These are phyloP conservation scores for Phellinidium pouzarii DNA, from an alignment of 1,284 basidiomycete genomes.

Conservation along the genomic window DNA sequence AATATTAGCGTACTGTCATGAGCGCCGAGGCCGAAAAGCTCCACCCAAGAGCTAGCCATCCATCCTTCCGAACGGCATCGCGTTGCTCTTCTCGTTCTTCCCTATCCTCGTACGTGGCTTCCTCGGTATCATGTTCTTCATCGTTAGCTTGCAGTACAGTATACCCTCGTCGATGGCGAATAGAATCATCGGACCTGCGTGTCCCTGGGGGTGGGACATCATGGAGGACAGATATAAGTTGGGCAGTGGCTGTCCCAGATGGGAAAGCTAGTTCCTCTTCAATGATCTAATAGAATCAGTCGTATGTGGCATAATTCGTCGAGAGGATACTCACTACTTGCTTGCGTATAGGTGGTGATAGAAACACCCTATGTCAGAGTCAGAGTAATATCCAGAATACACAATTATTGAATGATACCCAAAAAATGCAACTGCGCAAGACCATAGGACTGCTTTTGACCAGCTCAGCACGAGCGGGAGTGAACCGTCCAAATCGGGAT, in stretches of 20 bases:
- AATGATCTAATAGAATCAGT: constrained; percentile 55
- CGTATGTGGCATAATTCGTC: not conserved
- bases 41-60: constrained; percentile 67
- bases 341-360: constrained; percentile 88
- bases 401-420: constrained; percentile 45
- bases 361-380: constrained; percentile 63
- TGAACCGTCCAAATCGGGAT: constrained; percentile 68
- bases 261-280: constrained; percentile 93
- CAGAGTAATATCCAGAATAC: not conserved
- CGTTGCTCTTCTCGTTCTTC: constrained; percentile 32
- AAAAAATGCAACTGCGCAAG: constrained; percentile 85
- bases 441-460: constrained; percentile 74
- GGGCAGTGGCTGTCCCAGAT: constrained; percentile 94
- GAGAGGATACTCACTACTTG: constrained; percentile 72
- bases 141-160: constrained; percentile 33
- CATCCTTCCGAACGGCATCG: constrained; percentile 47
- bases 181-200: constrained; percentile 24
- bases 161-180: constrained; percentile 44
- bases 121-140: constrained; percentile 19
- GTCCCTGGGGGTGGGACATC: constrained; percentile 58
- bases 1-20: constrained; percentile 53
- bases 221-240: constrained; percentile 91
- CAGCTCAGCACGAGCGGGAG: constrained; percentile 72
- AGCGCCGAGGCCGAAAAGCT: constrained; percentile 68
- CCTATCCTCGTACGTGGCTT: constrained; percentile 15